Conservation (phyloP, 169 alveolate species). For the Miamiensis avidus region DNA sequence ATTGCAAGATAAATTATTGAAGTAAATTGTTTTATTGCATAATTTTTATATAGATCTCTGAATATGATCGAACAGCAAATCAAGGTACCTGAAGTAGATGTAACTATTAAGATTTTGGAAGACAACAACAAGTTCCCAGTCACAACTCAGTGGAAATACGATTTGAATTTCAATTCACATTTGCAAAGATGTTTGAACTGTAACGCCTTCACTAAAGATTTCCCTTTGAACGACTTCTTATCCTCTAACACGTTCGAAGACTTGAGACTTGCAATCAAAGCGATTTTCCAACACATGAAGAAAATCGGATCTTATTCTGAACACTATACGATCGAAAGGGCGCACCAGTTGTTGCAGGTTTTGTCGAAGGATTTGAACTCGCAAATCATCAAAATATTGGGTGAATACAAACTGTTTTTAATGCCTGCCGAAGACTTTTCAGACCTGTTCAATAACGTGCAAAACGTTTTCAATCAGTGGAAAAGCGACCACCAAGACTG, state of each 20-base stretch:
- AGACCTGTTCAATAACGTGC: constrained; percentile 78
- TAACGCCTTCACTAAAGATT: constrained; percentile 93
- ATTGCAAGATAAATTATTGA: neutral
- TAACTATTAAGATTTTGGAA: constrained; percentile 65
- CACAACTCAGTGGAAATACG: constrained; percentile 93
- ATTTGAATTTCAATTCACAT: constrained; percentile 92
- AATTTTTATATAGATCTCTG: constrained; percentile 82
- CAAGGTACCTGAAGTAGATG: constrained; percentile 90
- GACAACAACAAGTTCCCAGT: constrained; percentile 39
- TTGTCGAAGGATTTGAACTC: constrained; percentile 90
- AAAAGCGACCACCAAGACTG: constrained; percentile 79
- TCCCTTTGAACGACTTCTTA: constrained; percentile 93
- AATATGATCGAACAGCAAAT: constrained; percentile 77
- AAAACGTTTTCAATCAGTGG: constrained; percentile 92
- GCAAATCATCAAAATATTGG: constrained; percentile 79
- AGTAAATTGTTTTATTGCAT: neutral
- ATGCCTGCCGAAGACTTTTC: constrained; percentile 88
- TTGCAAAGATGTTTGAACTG: constrained; percentile 89
- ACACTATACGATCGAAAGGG: constrained; percentile 89
- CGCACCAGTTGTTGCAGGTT: constrained; percentile 91
- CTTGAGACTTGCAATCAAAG: constrained; percentile 86
- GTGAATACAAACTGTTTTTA: constrained; percentile 77
- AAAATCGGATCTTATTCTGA: constrained; percentile 86
- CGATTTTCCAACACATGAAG: constrained; percentile 91
- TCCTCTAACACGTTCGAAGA: constrained; percentile 91